phyloP scores from a whole-genome alignment of 129 eudicot genomes.

The Apium graveolens region DNA sequence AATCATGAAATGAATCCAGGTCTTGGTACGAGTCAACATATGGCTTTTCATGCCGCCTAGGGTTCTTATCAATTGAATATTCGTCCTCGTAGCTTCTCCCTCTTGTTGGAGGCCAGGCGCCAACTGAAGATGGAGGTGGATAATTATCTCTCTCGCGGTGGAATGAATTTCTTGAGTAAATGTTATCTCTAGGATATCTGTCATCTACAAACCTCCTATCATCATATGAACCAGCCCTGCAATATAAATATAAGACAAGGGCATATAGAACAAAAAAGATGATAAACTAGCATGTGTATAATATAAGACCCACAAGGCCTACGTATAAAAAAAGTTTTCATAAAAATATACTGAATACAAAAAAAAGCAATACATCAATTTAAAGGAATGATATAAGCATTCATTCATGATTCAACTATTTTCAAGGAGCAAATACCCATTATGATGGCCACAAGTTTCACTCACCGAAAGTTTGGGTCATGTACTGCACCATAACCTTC shows the following conservation, averaged over 20 bases:
- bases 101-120: conserved; percentile 74
- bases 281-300: conserved; percentile 14
- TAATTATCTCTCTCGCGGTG: conserved; percentile 64
- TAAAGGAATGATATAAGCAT: neutral
- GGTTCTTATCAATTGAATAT: conserved; percentile 56
- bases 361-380: neutral
- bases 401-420: neutral
- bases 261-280: conserved; percentile 18
- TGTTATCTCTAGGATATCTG: conserved; percentile 65
- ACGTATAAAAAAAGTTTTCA: neutral
- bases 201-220: conserved; percentile 87
- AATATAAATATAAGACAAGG: conserved; percentile 26
- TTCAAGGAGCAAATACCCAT: conserved; percentile 5
- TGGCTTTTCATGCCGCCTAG: conserved; percentile 54
- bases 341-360: neutral
- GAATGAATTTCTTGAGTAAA: conserved; percentile 48
- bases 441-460: conserved; percentile 21
- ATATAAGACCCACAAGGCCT: neutral
- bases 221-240: conserved; percentile 76
- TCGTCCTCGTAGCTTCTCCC: conserved; percentile 78
- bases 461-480: conserved; percentile 92
- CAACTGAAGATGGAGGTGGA: conserved; percentile 55
- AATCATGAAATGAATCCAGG: conserved; percentile 31
- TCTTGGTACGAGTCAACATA: conserved; percentile 49
- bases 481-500: conserved; percentile 83